Conservation (phyloP, 2,329 filamentous ascomycete genomes). For the Epichloe sibirici region DNA sequence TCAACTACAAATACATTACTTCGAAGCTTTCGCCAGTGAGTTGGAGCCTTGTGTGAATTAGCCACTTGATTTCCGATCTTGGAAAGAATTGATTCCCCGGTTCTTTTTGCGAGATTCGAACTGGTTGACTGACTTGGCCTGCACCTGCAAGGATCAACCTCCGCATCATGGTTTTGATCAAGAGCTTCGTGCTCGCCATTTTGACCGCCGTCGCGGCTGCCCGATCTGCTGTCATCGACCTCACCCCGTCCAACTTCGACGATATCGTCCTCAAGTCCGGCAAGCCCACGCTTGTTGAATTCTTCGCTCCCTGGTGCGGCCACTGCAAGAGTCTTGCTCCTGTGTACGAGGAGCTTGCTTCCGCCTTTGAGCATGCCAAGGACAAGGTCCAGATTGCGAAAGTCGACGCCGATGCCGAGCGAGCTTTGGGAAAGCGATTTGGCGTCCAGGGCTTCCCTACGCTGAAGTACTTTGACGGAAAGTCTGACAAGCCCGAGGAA, state of each 20-base stretch:
- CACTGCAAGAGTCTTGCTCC: conserved; percentile 98
- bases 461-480: conserved; percentile 94
- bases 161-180: conserved; percentile 41
- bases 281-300: conserved; percentile 93
- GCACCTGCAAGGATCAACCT: neutral
- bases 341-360: conserved; percentile 81
- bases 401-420: conserved; percentile 88
- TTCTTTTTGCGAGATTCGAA: neutral
- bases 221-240: conserved; percentile 77
- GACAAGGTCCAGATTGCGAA: conserved; percentile 79
- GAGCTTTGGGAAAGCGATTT: conserved; percentile 71
- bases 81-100: too few species aligned
- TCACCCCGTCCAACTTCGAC: conserved; percentile 87
- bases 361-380: conserved; percentile 57
- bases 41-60: neutral
- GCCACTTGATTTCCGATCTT: neutral
- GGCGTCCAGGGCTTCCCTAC: conserved; percentile 93
- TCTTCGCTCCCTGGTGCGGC: conserved; percentile 97
- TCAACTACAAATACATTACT: neutral
- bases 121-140: neutral
- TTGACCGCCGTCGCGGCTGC: conserved; percentile 46
- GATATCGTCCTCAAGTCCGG: conserved; percentile 76
- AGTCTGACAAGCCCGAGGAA: conserved; percentile 71
- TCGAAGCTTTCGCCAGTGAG: neutral
- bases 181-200: conserved; percentile 46